Evolutionary conservation across 2,329 filamentous ascomycete genomes (phyloP).

Genomic region (Aspergillus fructus): DNA sequence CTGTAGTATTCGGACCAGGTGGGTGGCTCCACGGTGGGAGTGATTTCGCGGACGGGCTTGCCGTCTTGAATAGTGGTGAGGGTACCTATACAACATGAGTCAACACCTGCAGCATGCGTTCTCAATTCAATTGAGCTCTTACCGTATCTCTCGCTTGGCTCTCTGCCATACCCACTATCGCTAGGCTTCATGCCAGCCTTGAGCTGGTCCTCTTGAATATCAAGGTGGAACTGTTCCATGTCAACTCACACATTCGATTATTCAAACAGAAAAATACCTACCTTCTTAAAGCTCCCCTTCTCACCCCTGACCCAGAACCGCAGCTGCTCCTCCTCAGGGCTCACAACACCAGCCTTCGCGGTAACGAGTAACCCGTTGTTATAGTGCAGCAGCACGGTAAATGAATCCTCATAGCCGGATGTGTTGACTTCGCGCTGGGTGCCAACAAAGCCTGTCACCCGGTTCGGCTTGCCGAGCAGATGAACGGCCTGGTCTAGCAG

Average conservation of each 20-base stretch:
- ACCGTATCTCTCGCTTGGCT: slow-evolving; percentile 59
- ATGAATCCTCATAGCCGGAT: slow-evolving; percentile 48
- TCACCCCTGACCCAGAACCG: slow-evolving; percentile 76
- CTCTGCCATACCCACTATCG: slow-evolving; percentile 64
- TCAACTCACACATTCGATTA: neutral
- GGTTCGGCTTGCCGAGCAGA: slow-evolving; percentile 67
- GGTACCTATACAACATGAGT: slow-evolving; percentile 24
- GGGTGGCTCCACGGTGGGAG: slow-evolving; percentile 61
- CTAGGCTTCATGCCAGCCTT: slow-evolving; percentile 61
- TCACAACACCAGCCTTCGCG: slow-evolving; percentile 68
- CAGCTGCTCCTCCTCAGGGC: slow-evolving; percentile 67
- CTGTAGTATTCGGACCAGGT: slow-evolving; percentile 71
- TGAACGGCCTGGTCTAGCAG: slow-evolving; percentile 72
- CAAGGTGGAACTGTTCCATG: slow-evolving; percentile 54
- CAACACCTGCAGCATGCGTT: neutral
- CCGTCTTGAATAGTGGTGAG: slow-evolving; percentile 59
- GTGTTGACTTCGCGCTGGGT: slow-evolving; percentile 62
- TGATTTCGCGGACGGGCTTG: slow-evolving; percentile 50
- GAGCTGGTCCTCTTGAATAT: slow-evolving; percentile 74
- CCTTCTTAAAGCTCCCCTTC: slow-evolving; percentile 73
- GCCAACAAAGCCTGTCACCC: slow-evolving; percentile 67
- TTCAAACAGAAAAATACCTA: slow-evolving; percentile 10
- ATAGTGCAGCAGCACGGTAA: slow-evolving; percentile 67
- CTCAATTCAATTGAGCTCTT: slow-evolving; percentile 20
- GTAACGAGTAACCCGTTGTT: slow-evolving; percentile 63